phyloP scores from a whole-genome alignment of 2,329 filamentous ascomycete genomes.

The Colletotrichum magnum region DNA sequence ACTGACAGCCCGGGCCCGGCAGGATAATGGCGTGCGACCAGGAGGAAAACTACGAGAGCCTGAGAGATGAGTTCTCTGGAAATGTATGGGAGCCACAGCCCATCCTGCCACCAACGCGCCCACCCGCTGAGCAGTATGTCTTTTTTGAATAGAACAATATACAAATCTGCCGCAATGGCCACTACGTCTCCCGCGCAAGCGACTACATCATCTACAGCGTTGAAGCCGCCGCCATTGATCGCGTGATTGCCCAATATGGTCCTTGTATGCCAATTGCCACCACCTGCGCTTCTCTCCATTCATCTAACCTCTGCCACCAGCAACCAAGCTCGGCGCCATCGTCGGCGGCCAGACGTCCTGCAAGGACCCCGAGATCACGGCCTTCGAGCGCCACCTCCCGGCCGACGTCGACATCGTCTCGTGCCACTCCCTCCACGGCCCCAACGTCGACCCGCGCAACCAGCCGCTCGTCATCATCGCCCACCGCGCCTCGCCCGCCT shows the following conservation, averaged over 20 bases:
- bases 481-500: slow-evolving; percentile 85
- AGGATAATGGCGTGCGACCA: slow-evolving; percentile 97
- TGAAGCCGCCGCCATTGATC: slow-evolving; percentile 91
- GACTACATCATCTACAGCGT: slow-evolving; percentile 99
- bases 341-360: slow-evolving; percentile 98
- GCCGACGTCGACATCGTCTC: slow-evolving; percentile 92
- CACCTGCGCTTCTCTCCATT: slow-evolving; percentile 27
- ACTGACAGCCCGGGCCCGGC: slow-evolving; percentile 35
- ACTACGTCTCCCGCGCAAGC: slow-evolving; percentile 94
- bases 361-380: slow-evolving; percentile 95
- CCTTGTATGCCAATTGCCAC: slow-evolving; percentile 77
- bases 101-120: slow-evolving; percentile 19
- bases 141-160: slow-evolving; percentile 73
- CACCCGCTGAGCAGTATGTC: slow-evolving; percentile 34
- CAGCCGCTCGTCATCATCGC: slow-evolving; percentile 96
- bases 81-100: slow-evolving; percentile 73
- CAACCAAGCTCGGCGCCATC: slow-evolving; percentile 94
- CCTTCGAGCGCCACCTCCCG: slow-evolving; percentile 91
- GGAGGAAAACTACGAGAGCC: slow-evolving; percentile 86
- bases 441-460: slow-evolving; percentile 86
- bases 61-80: slow-evolving; percentile 86
- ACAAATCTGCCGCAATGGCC: slow-evolving; percentile 92
- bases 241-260: slow-evolving; percentile 88
- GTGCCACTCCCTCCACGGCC: slow-evolving; percentile 96
- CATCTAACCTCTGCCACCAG: slow-evolving; percentile 59